Conservation (phyloP, 306 rosid genomes). For the Pyrus communis region DNA sequence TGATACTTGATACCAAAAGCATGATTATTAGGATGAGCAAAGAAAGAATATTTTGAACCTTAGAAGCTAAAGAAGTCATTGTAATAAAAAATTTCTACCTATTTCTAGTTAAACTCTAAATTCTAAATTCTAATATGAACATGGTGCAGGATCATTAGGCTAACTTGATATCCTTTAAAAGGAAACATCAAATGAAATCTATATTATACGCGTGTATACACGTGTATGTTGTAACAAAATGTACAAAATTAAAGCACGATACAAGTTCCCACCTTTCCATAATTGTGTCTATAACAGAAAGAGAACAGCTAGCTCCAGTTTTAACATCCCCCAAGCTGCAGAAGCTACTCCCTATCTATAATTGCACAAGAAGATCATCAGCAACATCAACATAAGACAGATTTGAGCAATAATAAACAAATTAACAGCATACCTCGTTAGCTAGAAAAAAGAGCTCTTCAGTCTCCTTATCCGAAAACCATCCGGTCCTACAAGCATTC, state of each 20-base stretch:
- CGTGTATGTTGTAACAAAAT: neutral
- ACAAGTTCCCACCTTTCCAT: conserved; percentile 55
- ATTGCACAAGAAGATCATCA: neutral
- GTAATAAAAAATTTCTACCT: neutral
- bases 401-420: neutral
- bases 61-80: neutral
- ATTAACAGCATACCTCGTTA: conserved; percentile 49
- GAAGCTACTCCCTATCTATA: conserved; percentile 52
- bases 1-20: neutral
- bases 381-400: neutral
- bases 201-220: neutral
- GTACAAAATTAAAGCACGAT: neutral
- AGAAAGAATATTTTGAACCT: neutral
- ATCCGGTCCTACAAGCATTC: conserved; percentile 69
- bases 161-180: neutral
- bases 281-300: conserved; percentile 30
- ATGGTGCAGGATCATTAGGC: neutral
- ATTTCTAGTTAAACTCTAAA: neutral
- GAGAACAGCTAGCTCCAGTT: conserved; percentile 27
- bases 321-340: conserved; percentile 27
- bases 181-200: neutral
- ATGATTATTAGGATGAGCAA: neutral
- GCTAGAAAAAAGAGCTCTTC: conserved; percentile 50
- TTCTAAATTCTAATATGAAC: neutral
- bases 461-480: conserved; percentile 58